These are phyloP conservation scores for Ustilago vetiveriae DNA, from an alignment of 1,284 basidiomycete genomes.

Conservation along the genomic window DNA sequence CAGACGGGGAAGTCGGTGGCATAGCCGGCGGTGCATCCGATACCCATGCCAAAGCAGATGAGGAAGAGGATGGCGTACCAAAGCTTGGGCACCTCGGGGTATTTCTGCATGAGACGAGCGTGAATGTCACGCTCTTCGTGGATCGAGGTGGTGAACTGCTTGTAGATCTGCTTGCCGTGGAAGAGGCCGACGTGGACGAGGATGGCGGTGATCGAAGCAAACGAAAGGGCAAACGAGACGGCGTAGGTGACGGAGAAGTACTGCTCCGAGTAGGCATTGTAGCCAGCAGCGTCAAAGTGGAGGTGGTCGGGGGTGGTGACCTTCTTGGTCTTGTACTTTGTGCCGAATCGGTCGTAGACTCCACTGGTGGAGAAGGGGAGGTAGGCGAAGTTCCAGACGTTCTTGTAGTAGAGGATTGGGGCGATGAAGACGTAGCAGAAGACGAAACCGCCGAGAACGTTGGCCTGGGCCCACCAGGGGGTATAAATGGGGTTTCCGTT, in stretches of 20 bases:
- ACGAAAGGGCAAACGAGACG: slow-evolving; percentile 72
- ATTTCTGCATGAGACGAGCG: slow-evolving; percentile 81
- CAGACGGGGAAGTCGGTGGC: slow-evolving; percentile 79
- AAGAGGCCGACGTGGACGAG: slow-evolving; percentile 73
- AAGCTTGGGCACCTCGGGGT: slow-evolving; percentile 77
- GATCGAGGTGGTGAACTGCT: slow-evolving; percentile 41
- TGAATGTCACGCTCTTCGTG: slow-evolving; percentile 84
- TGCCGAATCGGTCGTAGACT: slow-evolving; percentile 57
- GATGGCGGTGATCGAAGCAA: slow-evolving; percentile 78
- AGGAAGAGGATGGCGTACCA: slow-evolving; percentile 72
- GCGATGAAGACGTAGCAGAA: slow-evolving; percentile 56
- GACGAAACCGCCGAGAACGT: slow-evolving; percentile 50
- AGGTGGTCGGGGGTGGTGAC: slow-evolving; percentile 39
- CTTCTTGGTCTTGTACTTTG: slow-evolving; percentile 37
- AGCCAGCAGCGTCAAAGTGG: slow-evolving; percentile 41
- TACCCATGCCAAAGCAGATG: slow-evolving; percentile 74
- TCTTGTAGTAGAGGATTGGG: slow-evolving; percentile 61
- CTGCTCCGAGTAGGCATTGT: slow-evolving; percentile 59
- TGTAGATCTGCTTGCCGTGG: slow-evolving; percentile 56
- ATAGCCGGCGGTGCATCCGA: slow-evolving; percentile 77
- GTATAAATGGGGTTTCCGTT: slow-evolving; percentile 51
- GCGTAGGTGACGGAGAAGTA: slow-evolving; percentile 76
- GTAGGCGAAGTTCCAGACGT: slow-evolving; percentile 54
- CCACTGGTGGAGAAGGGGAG: slow-evolving; percentile 53
- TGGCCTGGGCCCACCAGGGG: slow-evolving; percentile 55